These are phyloP conservation scores for Chaetomiaceae sp. DNA, from an alignment of 2,329 filamentous ascomycete species.

Conservation along the genomic window DNA sequence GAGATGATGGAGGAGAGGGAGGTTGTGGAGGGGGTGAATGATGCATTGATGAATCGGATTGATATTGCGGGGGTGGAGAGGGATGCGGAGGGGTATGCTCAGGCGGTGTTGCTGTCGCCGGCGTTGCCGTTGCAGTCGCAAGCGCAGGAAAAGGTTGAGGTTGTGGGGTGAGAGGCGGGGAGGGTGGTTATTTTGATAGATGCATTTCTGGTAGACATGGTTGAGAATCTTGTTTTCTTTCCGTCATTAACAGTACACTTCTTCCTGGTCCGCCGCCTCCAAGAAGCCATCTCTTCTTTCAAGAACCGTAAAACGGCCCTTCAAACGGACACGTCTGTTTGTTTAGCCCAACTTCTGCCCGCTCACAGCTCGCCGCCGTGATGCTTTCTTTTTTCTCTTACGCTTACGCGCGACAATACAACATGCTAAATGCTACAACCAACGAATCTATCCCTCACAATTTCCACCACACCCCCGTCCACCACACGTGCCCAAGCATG, in stretches of 20 bases:
- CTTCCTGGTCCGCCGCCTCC: neutral
- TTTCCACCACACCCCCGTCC: neutral
- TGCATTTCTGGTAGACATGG: neutral
- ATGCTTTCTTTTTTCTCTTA: too few species aligned
- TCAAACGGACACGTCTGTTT: too few species aligned
- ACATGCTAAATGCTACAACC: too few species aligned
- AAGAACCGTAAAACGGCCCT: too few species aligned
- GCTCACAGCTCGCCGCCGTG: neutral
- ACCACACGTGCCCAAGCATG: too few species aligned
- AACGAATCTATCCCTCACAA: neutral
- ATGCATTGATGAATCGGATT: conserved; percentile 59
- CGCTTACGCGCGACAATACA: too few species aligned
- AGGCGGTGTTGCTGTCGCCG: conserved; percentile 37
- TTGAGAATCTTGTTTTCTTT: too few species aligned
- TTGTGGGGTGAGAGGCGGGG: conserved; percentile 8
- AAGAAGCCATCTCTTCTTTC: neutral
- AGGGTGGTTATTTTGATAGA: neutral
- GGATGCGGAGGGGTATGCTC: conserved; percentile 60
- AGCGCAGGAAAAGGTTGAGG: conserved; percentile 10
- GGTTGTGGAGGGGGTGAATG: conserved; percentile 65
- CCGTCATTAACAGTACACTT: too few species aligned
- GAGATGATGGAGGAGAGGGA: conserved; percentile 75
- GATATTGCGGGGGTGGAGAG: conserved; percentile 56
- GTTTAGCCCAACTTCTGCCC: neutral
- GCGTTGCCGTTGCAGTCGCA: too few species aligned